A percentile compares a stretch with the other conserved stretches of the same genome.
These are phyloP conservation scores for Speleostelium caveatum DNA, from an alignment of 78 protist genomes.

Conservation along the genomic window DNA sequence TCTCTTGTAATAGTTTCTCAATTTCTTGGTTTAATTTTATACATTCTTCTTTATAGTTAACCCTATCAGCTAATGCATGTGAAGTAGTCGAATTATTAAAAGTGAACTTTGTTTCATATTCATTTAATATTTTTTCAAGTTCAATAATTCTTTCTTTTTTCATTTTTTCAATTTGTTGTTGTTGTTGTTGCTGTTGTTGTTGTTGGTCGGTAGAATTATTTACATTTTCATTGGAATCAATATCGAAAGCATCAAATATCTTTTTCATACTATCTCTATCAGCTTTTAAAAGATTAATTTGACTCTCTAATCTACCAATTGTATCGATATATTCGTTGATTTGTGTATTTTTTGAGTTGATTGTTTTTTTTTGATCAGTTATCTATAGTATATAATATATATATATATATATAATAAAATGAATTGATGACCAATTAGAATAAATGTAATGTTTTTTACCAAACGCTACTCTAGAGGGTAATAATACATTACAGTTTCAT, in stretches of 20 bases:
- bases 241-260: conserved; percentile 58
- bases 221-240: background rate
- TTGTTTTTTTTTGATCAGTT: background rate
- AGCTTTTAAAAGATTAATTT: conserved; percentile 21
- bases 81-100: background rate
- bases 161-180: background rate
- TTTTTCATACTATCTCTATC: conserved; percentile 49
- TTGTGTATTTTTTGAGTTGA: background rate
- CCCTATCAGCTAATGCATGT: background rate
- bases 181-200: background rate
- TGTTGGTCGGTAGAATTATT: background rate
- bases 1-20: conserved; percentile 59
- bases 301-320: conserved; percentile 9
- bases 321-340: conserved; percentile 22
- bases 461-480: too few species aligned
- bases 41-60: conserved; percentile 29
- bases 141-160: conserved; percentile 24
- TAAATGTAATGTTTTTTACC: too few species aligned
- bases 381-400: too few species aligned
- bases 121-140: conserved; percentile 43
- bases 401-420: too few species aligned
- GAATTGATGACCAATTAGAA: too few species aligned
- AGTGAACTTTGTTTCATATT: conserved; percentile 21
- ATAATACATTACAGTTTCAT: background rate
- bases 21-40: conserved; percentile 42